These are phyloP conservation scores for Guadua angustifolia DNA, from an alignment of 176 grass and related monocot species.

Conservation along the genomic window DNA sequence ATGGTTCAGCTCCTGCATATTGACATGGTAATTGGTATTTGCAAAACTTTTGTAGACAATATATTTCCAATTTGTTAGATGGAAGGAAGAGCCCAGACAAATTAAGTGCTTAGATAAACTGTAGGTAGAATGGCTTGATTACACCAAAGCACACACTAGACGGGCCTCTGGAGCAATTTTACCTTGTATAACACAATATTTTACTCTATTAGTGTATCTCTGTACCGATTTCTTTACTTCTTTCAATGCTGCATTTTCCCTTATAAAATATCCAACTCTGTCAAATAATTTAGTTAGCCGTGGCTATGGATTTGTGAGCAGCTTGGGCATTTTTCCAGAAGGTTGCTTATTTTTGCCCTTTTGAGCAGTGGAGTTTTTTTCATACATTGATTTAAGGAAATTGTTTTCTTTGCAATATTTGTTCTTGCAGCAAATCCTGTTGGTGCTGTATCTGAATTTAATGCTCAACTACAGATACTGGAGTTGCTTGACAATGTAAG, in stretches of 20 bases:
- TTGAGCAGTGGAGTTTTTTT: not conserved
- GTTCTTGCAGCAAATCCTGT: constrained; percentile 54
- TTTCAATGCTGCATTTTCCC: not conserved
- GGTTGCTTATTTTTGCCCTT: not conserved
- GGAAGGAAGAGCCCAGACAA: not conserved
- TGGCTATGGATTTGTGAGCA: not conserved
- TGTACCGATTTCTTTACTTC: not conserved
- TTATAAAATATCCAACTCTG: not conserved
- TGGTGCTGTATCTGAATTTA: constrained; percentile 53
- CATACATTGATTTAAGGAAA: too few species aligned
- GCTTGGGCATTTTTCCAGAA: not conserved
- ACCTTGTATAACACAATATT: not conserved
- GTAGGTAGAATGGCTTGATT: not conserved
- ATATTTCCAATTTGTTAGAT: not conserved
- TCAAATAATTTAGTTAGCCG: not conserved
- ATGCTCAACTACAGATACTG: constrained; percentile 68
- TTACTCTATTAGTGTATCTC: not conserved
- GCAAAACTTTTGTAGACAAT: not conserved
- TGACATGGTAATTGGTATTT: not conserved
- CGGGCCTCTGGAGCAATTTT: not conserved
- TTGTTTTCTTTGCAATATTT: constrained; percentile 22
- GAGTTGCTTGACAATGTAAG: constrained; percentile 69
- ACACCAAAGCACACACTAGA: not conserved
- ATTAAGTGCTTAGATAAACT: not conserved
- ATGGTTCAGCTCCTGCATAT: not conserved